Conservation (phyloP, 805 yeast species). For the Isabelozyma heimii region DNA sequence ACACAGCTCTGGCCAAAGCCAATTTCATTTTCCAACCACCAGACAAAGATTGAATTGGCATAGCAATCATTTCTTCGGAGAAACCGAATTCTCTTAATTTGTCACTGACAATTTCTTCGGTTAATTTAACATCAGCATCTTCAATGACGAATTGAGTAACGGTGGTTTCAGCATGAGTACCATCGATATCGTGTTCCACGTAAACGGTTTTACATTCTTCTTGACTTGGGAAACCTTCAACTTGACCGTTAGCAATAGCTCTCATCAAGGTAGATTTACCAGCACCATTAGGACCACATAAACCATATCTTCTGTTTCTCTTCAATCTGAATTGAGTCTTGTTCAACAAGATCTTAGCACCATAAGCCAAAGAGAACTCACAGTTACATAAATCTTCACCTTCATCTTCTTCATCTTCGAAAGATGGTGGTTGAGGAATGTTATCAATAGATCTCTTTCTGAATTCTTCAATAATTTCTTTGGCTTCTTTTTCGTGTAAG, state of each 20-base stretch:
- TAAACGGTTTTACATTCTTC: conserved; percentile 98
- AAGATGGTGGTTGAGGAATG: conserved; percentile 94
- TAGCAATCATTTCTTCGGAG: conserved; percentile 86
- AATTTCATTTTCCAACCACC: conserved; percentile 99
- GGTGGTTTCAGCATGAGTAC: conserved; percentile 89
- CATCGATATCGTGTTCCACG: conserved; percentile 99
- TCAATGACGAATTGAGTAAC: conserved; percentile 89
- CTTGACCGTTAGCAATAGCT: conserved; percentile 97
- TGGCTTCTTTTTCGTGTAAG: conserved; percentile 90
- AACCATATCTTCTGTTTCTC: conserved; percentile 99
- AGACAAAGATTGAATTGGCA: conserved; percentile 95
- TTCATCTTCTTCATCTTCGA: conserved; percentile 96
- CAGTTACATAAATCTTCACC: conserved; percentile 99
- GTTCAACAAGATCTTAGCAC: conserved; percentile 99
- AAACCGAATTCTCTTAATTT: conserved; percentile 90
- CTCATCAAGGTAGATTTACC: conserved; percentile 74
- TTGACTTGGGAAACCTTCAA: conserved; percentile 99
- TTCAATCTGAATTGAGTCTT: conserved; percentile 98
- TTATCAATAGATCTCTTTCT: conserved; percentile 96
- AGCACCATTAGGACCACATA: conserved; percentile 65
- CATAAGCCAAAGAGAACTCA: conserved; percentile 99
- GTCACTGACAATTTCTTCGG: conserved; percentile 65
- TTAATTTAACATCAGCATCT: conserved; percentile 71
- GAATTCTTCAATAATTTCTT: conserved; percentile 83
- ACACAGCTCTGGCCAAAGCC: conserved; percentile 98